Evolutionary conservation across 2,329 filamentous ascomycete genomes (phyloP).

Genomic region (Myotisia sp.): DNA sequence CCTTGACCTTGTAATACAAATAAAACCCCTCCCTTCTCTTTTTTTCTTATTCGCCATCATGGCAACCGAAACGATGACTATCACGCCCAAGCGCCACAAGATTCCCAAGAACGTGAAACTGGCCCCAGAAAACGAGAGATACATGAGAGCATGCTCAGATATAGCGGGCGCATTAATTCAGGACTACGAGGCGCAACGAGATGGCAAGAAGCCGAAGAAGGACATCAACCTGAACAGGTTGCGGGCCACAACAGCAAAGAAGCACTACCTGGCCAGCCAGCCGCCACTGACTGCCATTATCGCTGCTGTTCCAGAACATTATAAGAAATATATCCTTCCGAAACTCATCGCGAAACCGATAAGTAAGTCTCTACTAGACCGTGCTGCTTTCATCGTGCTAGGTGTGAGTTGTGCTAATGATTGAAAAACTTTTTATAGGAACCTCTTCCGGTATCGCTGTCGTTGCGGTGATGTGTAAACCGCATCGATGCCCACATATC

Average conservation of each 20-base stretch:
- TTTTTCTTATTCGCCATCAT: constrained; percentile 24
- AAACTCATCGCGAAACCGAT: constrained; percentile 97
- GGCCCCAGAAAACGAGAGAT: constrained; percentile 85
- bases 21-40: too few relatives aligned
- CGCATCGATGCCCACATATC: constrained; percentile 92
- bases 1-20: too few relatives aligned
- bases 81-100: constrained; percentile 34
- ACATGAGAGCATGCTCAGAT: constrained; percentile 85
- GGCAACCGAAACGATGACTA: constrained; percentile 48
- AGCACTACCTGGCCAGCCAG: constrained; percentile 75
- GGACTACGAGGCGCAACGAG: constrained; percentile 70
- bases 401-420: constrained; percentile 9
- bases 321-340: constrained; percentile 96
- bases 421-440: constrained; percentile 34
- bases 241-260: constrained; percentile 76
- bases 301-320: constrained; percentile 94
- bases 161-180: constrained; percentile 89
- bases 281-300: constrained; percentile 94
- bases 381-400: too few relatives aligned
- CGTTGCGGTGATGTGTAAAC: constrained; percentile 99
- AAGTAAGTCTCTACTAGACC: constrained; percentile 47
- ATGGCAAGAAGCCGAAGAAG: constrained; percentile 57
- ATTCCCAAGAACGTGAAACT: constrained; percentile 57
- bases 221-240: constrained; percentile 89
- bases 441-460: constrained; percentile 96